Evolutionary conservation across 345 rosid species (phyloP).

Genomic region (Melaleuca alternifolia): DNA sequence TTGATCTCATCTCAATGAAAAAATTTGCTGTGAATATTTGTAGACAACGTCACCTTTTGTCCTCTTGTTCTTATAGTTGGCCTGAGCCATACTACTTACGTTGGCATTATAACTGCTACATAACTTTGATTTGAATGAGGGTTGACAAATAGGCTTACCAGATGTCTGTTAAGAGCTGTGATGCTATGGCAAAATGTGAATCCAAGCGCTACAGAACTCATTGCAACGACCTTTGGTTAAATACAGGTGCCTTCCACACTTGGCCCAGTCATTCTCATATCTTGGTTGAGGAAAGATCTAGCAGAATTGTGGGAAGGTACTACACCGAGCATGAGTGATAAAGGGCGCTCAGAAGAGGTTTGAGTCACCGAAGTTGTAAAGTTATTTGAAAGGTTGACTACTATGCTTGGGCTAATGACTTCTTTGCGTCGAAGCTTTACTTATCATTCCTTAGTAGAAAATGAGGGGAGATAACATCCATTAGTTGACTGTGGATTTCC

Average conservation of each 20-base stretch:
- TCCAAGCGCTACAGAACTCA: background rate
- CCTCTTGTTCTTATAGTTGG: background rate
- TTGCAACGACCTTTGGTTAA: background rate
- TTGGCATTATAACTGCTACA: background rate
- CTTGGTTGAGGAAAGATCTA: conserved; percentile 80
- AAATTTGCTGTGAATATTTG: background rate
- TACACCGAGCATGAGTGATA: conserved; percentile 33
- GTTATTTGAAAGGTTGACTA: conserved; percentile 8
- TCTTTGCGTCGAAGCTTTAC: background rate
- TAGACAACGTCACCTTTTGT: background rate
- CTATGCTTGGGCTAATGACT: background rate
- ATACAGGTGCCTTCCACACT: conserved; percentile 82
- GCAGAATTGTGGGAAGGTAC: conserved; percentile 89
- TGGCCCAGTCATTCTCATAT: conserved; percentile 71
- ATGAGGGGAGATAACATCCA: background rate
- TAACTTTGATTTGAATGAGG: background rate
- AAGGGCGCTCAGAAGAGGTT: conserved; percentile 58
- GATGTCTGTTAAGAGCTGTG: background rate
- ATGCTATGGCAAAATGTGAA: background rate
- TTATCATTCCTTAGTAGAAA: background rate
- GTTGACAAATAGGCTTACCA: background rate
- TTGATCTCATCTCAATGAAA: background rate
- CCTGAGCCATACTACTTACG: background rate
- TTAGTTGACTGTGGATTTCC: background rate
- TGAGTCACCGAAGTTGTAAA: conserved; percentile 31